Percentiles rank a stretch among this genome's conserved stretches.
Conservation (phyloP, 2,329 filamentous ascomycete genomes). For the Sporothrix luriei region DNA sequence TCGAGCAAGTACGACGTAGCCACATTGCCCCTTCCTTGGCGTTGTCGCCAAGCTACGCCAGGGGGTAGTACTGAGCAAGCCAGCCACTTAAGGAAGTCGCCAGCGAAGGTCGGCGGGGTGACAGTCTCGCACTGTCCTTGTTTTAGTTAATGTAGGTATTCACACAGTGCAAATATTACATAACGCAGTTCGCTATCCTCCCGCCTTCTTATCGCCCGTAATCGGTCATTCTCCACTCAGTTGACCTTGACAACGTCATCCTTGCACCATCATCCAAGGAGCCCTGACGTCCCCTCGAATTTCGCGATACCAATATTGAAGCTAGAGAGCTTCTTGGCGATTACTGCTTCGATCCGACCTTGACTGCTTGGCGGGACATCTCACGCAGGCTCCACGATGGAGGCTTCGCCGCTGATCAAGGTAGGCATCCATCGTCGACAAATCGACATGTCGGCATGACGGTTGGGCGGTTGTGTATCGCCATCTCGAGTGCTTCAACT, state of each 20-base stretch:
- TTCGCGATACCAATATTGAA: neutral
- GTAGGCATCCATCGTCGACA: constrained; percentile 47
- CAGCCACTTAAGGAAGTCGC: constrained; percentile 6
- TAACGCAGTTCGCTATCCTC: neutral
- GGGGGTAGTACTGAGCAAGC: neutral
- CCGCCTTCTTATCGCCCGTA: constrained; percentile 21
- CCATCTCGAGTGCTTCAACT: neutral
- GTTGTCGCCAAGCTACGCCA: constrained; percentile 3
- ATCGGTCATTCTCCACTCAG: constrained; percentile 16
- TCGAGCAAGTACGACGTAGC: neutral
- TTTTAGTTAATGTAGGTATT: neutral
- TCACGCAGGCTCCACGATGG: constrained; percentile 54
- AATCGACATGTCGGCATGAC: too few species aligned
- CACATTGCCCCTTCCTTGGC: constrained; percentile 19
- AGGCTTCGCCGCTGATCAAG: constrained; percentile 68
- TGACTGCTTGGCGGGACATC: neutral
- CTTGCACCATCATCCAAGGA: neutral
- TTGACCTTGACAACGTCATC: constrained; percentile 13
- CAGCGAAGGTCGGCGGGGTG: neutral
- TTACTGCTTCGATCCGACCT: too few species aligned
- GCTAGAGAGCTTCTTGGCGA: constrained; percentile 6
- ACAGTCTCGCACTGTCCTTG: neutral
- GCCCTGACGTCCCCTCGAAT: neutral
- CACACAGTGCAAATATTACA: neutral
- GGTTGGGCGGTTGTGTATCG: neutral